A percentile compares a stretch with the other conserved stretches of the same genome.
phyloP scores from a whole-genome alignment of 805 yeast species.

The Candida berthetii region DNA sequence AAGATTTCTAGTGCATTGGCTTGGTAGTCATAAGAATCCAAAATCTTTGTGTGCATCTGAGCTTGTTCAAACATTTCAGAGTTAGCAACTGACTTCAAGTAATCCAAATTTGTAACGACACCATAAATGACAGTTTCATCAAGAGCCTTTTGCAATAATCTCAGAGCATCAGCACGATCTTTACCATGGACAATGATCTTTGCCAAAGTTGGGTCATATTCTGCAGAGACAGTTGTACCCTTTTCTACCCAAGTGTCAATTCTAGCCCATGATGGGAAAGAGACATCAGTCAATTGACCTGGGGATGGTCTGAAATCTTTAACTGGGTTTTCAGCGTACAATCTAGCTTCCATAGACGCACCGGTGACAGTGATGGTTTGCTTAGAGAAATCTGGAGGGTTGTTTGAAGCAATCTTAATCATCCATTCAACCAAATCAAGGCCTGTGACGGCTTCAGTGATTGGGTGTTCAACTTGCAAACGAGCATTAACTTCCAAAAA shows the following conservation, averaged over 20 bases:
- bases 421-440: conserved; percentile 96
- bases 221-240: conserved; percentile 85
- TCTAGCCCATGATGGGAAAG: conserved; percentile 88
- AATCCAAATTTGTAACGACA: conserved; percentile 85
- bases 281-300: conserved; percentile 82
- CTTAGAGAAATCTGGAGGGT: conserved; percentile 67
- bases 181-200: conserved; percentile 93
- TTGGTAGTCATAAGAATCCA: conserved; percentile 72
- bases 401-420: conserved; percentile 86
- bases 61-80: conserved; percentile 82
- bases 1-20: conserved; percentile 83
- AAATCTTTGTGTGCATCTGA: conserved; percentile 78
- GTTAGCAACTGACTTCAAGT: conserved; percentile 77
- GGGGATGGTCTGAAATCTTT: conserved; percentile 95
- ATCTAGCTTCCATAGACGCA: conserved; percentile 93
- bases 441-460: conserved; percentile 94
- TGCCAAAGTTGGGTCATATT: conserved; percentile 94
- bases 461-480: conserved; percentile 96
- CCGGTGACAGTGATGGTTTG: conserved; percentile 61
- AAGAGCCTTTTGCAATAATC: conserved; percentile 71
- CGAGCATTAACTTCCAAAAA: conserved; percentile 96
- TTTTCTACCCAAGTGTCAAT: conserved; percentile 91
- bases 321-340: conserved; percentile 95
- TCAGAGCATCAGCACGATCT: conserved; percentile 80
- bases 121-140: conserved; percentile 86